These are phyloP conservation scores for Daldinia sp. DNA, from an alignment of 2,329 filamentous ascomycete genomes.

Conservation along the genomic window DNA sequence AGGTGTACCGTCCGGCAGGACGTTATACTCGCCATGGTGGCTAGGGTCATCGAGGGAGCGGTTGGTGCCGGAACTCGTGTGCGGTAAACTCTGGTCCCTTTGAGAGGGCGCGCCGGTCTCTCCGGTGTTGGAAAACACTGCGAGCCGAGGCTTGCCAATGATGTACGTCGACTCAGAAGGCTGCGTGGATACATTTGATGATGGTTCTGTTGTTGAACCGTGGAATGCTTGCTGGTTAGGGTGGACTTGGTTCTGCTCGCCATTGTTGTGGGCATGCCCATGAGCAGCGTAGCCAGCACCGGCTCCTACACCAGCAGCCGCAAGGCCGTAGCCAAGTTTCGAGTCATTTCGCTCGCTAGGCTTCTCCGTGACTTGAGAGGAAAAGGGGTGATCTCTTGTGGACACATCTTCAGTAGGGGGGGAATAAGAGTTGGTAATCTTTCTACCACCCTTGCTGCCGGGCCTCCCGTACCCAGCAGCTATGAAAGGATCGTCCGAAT, in stretches of 20 bases:
- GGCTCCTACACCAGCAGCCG: slow-evolving; percentile 26
- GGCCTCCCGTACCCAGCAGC: slow-evolving; percentile 16
- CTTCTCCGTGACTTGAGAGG: slow-evolving; percentile 15
- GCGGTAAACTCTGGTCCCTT: neutral
- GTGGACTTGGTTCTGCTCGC: neutral
- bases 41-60: slow-evolving; percentile 5
- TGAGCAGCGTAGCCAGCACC: slow-evolving; percentile 35
- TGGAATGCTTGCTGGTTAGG: slow-evolving; percentile 9
- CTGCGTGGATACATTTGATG: slow-evolving; percentile 1
- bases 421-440: neutral
- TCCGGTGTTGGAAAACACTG: neutral
- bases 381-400: neutral
- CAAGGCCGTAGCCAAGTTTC: slow-evolving; percentile 21
- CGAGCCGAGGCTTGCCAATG: slow-evolving; percentile 16
- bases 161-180: slow-evolving; percentile 4
- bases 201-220: neutral
- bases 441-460: slow-evolving; percentile 10
- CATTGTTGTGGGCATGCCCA: slow-evolving; percentile 17
- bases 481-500: slow-evolving; percentile 22
- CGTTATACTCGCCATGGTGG: slow-evolving; percentile 40
- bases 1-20: slow-evolving; percentile 44
- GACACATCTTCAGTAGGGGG: slow-evolving; percentile 15
- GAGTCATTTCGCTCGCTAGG: slow-evolving; percentile 15
- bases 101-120: neutral
- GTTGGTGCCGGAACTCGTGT: neutral